Base-by-base conservation (phyloP, 768 basidiomycete genomes). In the Leucocoprinus sp. region DNA sequence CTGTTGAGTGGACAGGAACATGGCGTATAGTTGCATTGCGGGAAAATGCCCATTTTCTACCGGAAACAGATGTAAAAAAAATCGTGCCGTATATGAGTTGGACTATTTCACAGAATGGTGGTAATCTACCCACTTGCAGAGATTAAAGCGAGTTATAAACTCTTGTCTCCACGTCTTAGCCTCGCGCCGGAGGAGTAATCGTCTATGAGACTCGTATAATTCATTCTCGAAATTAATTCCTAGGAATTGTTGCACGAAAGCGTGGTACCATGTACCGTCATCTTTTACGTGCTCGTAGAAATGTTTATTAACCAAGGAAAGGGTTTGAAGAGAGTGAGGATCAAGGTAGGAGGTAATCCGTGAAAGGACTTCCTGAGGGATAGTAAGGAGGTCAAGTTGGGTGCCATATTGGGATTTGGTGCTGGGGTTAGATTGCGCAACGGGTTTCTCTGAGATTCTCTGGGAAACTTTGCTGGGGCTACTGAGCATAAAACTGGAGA, bases 251-350 rank as follows among this genome's bases (percentile, higher is more conserved):
- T 68, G 74, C 50, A 79, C 65, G 60, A 86, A 87, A 22, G 89
- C 88, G 17, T 77, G 68, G 41, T 75, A 71, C 88, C 88, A 92
- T 27, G 84, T 89, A 55, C 76, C 80, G 49, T 92, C 88, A 54
- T 85, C 73, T 44, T 73, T 73, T 70, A 88, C 65, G 71, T 88
- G 86, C 51, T 71, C 65, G 57, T 72, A 68, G 45, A 88, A 68
- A 48, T 55, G 57, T 37, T 59, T 64, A 62, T 71, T 73, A 49
- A 80, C 76, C 52, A 63, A 57, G 17, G 71, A 69, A 53, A 92
- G 75, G 1, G 71, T 63, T 35, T 79, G 57, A 26, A 92, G 74
- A 3, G 76, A 69, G 1, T 66, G 70, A 0, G 84, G 85, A 54
- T 78, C 69, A 43, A 90, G 77, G 60, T 79, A 77, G 7, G 84